Base-by-base conservation (phyloP, 2,329 filamentous ascomycete genomes). In the Aureobasidium sp. region DNA sequence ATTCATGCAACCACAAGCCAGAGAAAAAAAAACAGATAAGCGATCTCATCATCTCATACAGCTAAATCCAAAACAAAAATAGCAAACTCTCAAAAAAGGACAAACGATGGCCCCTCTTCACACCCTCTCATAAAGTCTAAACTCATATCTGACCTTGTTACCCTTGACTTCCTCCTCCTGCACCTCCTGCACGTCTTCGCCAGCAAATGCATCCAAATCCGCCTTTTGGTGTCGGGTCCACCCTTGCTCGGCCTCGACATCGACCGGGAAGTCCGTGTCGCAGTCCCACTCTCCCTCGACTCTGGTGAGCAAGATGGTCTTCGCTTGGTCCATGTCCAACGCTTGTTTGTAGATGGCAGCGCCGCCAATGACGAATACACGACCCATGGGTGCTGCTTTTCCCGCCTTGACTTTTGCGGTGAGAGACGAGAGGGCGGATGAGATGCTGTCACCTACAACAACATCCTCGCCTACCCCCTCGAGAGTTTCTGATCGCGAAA, bases 321-420 rank as follows among this genome's bases (percentile, higher is more conserved):
- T 81, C 45, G 85, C 79, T 72, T 85, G 80, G 45, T 74, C 71
- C 62, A 85, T 69, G 67, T 76, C 72, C 70, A 97, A 78, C 15
- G 90, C 87, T 25, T 86, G 82, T 42, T 78, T 79, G 75, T 97
- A 99, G 66, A 97, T 87, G 76, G 91, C 88, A 62, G 86, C 89
- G 5, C 94, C 94, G 27, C 94, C 94, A 69, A 99, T 97, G 47
- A 97, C 84, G 74, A 92, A 97, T 3, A 91, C 81, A 68, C 83
- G 82, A 9, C 81, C 82, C 37, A 86, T 68, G 14, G 65, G 69
- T 47, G 66, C 61, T 7, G 63, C 62, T n/a, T 64, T 61, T 27
- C 67, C 68, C n/a, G 65, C 63, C 55, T 36, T 48, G 37, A 27
- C 61, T 22, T 55, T 56, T 34, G 65, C 59, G 17, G 67, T 62